Conservation (phyloP, 1,284 basidiomycete genomes). For the Ustilago bromivora region DNA sequence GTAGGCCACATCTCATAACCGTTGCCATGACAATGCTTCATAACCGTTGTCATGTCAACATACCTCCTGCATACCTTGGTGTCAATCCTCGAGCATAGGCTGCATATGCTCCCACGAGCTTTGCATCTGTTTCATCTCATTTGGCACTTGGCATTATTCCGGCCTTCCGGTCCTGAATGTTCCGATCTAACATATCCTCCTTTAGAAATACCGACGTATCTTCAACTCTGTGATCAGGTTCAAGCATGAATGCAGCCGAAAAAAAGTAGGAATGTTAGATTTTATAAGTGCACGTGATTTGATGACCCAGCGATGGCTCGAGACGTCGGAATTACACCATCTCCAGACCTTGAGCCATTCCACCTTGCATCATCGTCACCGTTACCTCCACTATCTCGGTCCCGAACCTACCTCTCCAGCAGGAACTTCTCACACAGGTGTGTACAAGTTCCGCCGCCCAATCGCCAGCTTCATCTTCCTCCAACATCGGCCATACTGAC, state of each 20-base stretch:
- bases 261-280: conserved; percentile 1
- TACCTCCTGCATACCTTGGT: too few species aligned
- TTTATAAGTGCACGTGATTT: conserved; percentile 16
- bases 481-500: neutral
- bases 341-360: conserved; percentile 18
- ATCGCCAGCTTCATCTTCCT: neutral
- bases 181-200: too few species aligned
- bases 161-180: too few species aligned
- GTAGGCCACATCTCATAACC: too few species aligned
- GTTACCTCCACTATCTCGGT: neutral
- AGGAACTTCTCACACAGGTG: conserved; percentile 13
- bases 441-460: neutral
- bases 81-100: too few species aligned
- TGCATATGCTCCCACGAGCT: too few species aligned
- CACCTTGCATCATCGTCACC: conserved; percentile 14
- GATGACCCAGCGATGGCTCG: conserved; percentile 6
- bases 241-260: neutral
- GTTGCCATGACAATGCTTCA: too few species aligned
- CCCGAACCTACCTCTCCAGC: neutral
- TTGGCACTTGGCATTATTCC: too few species aligned
- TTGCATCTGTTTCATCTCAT: too few species aligned
- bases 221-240: too few species aligned
- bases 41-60: too few species aligned
- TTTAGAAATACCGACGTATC: too few species aligned
- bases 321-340: conserved; percentile 25